These are phyloP conservation scores for maize (Zea mays) DNA, from an alignment of 176 grass and related monocot genomes.

Conservation along the genomic window DNA sequence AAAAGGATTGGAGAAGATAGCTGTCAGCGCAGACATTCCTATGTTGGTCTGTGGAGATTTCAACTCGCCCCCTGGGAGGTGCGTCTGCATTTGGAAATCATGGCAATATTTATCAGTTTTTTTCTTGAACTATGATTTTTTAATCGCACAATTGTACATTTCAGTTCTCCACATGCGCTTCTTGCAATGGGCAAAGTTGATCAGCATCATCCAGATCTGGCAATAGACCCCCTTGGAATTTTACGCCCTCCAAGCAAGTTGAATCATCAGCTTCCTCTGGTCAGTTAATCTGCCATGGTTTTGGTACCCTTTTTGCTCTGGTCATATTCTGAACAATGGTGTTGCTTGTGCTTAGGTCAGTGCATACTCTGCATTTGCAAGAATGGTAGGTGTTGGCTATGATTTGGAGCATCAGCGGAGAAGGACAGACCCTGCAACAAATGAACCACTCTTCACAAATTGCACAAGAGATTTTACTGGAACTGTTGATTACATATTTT, in stretches of 20 bases:
- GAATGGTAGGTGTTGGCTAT: constrained; percentile 59
- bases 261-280: constrained; percentile 96
- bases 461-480: constrained; percentile 95
- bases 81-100: constrained; percentile 16
- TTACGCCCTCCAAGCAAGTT: constrained; percentile 82
- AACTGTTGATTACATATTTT: constrained; percentile 98
- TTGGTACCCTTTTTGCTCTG: constrained; percentile 15
- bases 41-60: constrained; percentile 99
- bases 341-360: constrained; percentile 67
- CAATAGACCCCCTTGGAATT: constrained; percentile 84
- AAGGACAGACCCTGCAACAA: constrained; percentile 78
- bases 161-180: constrained; percentile 85
- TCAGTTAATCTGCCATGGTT: constrained; percentile 37
- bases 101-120: not conserved
- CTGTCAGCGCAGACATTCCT: constrained; percentile 97
- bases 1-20: constrained; percentile 99
- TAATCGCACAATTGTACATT: constrained; percentile 41
- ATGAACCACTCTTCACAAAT: constrained; percentile 98
- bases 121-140: constrained; percentile 15
- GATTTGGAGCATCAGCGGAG: constrained; percentile 87
- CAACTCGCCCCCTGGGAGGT: constrained; percentile 89
- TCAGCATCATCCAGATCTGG: constrained; percentile 91
- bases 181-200: constrained; percentile 96
- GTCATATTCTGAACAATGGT: constrained; percentile 31
- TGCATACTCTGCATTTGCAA: constrained; percentile 97